Base-by-base conservation (phyloP, 1,284 basidiomycete genomes). In the Cutaneotrichosporon sp. region DNA sequence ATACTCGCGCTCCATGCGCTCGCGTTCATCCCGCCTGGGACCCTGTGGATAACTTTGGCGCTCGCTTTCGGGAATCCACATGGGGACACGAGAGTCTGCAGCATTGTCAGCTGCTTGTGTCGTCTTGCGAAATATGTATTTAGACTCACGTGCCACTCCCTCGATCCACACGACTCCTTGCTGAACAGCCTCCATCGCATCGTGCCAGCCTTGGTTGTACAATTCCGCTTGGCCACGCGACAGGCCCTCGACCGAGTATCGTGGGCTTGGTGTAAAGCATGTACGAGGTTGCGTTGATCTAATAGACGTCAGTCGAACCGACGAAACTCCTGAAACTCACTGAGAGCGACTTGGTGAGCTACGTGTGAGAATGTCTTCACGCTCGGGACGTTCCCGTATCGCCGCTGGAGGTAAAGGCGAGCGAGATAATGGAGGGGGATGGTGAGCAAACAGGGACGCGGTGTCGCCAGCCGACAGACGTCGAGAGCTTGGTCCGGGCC, bases 131-230 rank as follows among this genome's bases (percentile, higher is more conserved):
- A 41, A 41, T 40, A 40, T 40, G 20, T 4, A 20, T 12, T 8
- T 5, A 42, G 15, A 58, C 56, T 55, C 18, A 58, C 56, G 41
- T 12, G 42, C 36, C 3, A 33, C 40, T 12, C 44, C 47, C 17
- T 58, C 56, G 14, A 58, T 20, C 23, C 49, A 52, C 21, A 55
- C 33, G 4, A 39, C 38, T 1, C 56, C 56, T 8, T 54, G 50
- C 2, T 44, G 23, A 2, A 58, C 47, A 22, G 53, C 47, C 13
- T 30, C 22, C 20, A 58, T 26, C 1, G 56, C 56, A n/a, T 58
- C 56, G 0, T 52, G 20, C 26, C 44, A 58, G 17, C 53, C 56
- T 1, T 22, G 38, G 5, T 17, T 35, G 33, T 58, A 55, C 2
- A 35, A 35, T 4, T 52, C 50, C 12, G 30, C 33, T 10, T 45